Percentiles rank a stretch among this genome's conserved stretches.
Conservation (phyloP, 148 eudicot genomes). For the Rhododendron ovatum region DNA sequence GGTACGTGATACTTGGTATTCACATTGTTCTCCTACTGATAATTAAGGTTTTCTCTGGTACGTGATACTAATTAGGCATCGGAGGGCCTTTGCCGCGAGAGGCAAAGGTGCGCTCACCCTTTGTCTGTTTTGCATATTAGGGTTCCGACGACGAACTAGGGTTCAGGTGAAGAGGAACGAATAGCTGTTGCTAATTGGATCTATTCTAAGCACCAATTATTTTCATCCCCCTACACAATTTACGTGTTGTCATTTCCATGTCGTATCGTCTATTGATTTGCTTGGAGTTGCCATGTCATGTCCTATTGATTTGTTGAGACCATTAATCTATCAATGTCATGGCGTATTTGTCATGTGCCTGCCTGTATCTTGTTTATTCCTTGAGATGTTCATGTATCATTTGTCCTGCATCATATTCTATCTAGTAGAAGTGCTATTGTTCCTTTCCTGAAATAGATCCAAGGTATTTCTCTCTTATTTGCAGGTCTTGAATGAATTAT, state of each 20-base stretch:
- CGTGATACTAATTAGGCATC: no score
- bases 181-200: no score
- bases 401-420: neutral
- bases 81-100: no score
- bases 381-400: neutral
- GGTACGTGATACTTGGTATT: no score
- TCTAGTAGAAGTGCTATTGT: neutral
- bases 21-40: no score
- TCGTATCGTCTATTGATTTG: neutral
- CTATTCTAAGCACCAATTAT: no score
- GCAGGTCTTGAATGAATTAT: conserved; percentile 62
- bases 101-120: no score
- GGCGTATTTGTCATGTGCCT: neutral
- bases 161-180: no score
- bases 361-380: neutral
- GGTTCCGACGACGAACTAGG: no score
- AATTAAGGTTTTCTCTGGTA: no score
- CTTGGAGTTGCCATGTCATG: neutral
- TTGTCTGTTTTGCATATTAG: no score
- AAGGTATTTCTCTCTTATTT: neutral
- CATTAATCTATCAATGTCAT: neutral
- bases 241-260: neutral
- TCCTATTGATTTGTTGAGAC: neutral
- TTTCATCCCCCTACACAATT: neutral
- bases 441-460: neutral